Conservation (phyloP, 2,329 filamentous ascomycete genomes). For the Atkinsonella texensis region DNA sequence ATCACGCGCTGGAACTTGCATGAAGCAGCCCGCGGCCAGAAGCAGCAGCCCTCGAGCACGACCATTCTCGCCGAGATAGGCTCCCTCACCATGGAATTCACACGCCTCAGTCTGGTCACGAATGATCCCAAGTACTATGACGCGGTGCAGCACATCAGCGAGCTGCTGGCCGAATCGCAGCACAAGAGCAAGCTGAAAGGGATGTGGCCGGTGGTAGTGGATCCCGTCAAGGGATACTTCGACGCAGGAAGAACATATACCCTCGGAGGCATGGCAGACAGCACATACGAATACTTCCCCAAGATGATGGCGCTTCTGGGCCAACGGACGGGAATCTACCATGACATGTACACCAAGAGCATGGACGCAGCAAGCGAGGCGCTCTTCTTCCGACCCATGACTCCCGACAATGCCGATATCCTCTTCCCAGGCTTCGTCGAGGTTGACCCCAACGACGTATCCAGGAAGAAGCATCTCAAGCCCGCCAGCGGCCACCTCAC, state of each 20-base stretch:
- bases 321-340: constrained; percentile 46
- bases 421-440: constrained; percentile 41
- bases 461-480: constrained; percentile 7
- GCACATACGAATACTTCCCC: constrained; percentile 47
- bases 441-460: constrained; percentile 31
- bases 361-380: constrained; percentile 48
- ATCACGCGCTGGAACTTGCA: constrained; percentile 18
- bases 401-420: constrained; percentile 47
- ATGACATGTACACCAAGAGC: constrained; percentile 48
- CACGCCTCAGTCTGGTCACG: constrained; percentile 57
- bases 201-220: constrained; percentile 58
- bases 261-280: constrained; percentile 41
- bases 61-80: constrained; percentile 49
- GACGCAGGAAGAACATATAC: constrained; percentile 29
- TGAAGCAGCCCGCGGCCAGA: constrained; percentile 14
- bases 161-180: constrained; percentile 54
- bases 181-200: constrained; percentile 57
- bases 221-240: constrained; percentile 40
- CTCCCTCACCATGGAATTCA: constrained; percentile 60
- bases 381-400: constrained; percentile 59
- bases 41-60: constrained; percentile 8
- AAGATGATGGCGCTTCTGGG: constrained; percentile 55
- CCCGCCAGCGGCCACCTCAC: constrained; percentile 7
- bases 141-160: constrained; percentile 57
- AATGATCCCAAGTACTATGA: constrained; percentile 61